phyloP scores from a whole-genome alignment of 345 rosid species.

The Iberis pinnata region DNA sequence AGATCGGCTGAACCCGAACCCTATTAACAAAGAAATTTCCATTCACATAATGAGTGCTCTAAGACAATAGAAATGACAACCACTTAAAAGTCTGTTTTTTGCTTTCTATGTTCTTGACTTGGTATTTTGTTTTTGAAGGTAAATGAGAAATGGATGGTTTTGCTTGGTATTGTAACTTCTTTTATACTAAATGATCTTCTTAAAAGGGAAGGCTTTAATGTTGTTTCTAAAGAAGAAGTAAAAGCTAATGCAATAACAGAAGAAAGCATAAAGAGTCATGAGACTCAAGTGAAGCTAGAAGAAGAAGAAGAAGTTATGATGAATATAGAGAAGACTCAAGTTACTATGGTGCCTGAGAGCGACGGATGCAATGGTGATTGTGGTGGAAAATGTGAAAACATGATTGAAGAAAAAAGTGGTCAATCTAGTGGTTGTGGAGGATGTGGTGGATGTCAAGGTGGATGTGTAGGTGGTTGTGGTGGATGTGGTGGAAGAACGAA shows the following conservation, averaged over 20 bases:
- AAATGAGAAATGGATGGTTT: conserved; percentile 53
- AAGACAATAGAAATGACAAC: too few relatives aligned
- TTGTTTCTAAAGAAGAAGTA: too few relatives aligned
- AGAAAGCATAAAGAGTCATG: too few relatives aligned
- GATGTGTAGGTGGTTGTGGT: background rate
- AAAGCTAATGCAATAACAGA: conserved; percentile 17
- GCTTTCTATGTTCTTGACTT: too few relatives aligned
- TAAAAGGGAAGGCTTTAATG: too few relatives aligned
- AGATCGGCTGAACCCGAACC: too few relatives aligned
- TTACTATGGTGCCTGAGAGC: conserved; percentile 16
- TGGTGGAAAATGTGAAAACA: conserved; percentile 25
- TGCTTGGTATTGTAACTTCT: conserved; percentile 49
- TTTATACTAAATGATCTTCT: conserved; percentile 43
- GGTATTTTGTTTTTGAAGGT: too few relatives aligned
- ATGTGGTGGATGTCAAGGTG: conserved; percentile 20
- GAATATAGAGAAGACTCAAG: background rate
- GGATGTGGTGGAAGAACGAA: conserved; percentile 24
- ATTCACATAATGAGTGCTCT: too few relatives aligned
- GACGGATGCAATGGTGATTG: conserved; percentile 21
- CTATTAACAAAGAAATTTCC: too few relatives aligned
- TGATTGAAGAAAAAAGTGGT: conserved; percentile 23
- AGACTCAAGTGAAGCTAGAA: too few relatives aligned
- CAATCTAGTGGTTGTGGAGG: conserved; percentile 23
- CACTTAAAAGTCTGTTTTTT: too few relatives aligned
- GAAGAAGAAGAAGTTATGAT: conserved; percentile 25